Percentiles rank a stretch among this genome's conserved stretches.
Conservation (phyloP, 805 yeast genomes). For the Naumovozyma baii region DNA sequence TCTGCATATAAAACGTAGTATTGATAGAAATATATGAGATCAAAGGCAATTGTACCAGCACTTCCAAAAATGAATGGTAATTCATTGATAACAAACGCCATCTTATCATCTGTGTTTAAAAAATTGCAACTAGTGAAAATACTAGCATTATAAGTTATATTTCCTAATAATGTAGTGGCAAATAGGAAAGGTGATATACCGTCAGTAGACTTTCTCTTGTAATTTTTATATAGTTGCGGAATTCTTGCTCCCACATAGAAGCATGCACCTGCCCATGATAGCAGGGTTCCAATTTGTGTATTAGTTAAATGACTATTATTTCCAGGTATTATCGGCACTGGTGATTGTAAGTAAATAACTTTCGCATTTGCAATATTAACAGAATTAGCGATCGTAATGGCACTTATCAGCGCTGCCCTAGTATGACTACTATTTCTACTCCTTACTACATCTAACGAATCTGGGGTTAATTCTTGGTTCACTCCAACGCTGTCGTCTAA, state of each 20-base stretch:
- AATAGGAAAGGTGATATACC: conserved; percentile 79
- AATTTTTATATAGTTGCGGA: conserved; percentile 78
- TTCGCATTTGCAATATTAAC: conserved; percentile 3
- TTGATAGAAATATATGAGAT: conserved; percentile 60
- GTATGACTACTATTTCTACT: conserved; percentile 2
- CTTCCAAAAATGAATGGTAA: conserved; percentile 79
- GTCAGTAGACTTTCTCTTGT: conserved; percentile 67
- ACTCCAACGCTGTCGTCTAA: background rate
- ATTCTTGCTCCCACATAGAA: conserved; percentile 71
- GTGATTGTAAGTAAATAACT: conserved; percentile 2
- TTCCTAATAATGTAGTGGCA: conserved; percentile 69
- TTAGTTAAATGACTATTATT: conserved; percentile 2
- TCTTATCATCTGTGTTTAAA: conserved; percentile 30
- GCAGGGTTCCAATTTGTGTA: conserved; percentile 32
- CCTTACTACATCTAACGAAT: conserved; percentile 1
- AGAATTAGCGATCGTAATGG: conserved; percentile 22
- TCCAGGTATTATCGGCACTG: background rate
- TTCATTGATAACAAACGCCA: conserved; percentile 51
- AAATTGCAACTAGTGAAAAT: conserved; percentile 59
- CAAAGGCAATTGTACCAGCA: conserved; percentile 76
- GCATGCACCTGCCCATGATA: conserved; percentile 74
- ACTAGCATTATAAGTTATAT: conserved; percentile 64
- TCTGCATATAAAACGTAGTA: conserved; percentile 28
- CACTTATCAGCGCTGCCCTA: conserved; percentile 15
- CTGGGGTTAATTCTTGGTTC: background rate